A percentile compares a stretch with the other conserved stretches of the same genome.
These are phyloP conservation scores for Paracamarosporium sp. DNA, from an alignment of 2,329 filamentous ascomycete genomes.

Conservation along the genomic window DNA sequence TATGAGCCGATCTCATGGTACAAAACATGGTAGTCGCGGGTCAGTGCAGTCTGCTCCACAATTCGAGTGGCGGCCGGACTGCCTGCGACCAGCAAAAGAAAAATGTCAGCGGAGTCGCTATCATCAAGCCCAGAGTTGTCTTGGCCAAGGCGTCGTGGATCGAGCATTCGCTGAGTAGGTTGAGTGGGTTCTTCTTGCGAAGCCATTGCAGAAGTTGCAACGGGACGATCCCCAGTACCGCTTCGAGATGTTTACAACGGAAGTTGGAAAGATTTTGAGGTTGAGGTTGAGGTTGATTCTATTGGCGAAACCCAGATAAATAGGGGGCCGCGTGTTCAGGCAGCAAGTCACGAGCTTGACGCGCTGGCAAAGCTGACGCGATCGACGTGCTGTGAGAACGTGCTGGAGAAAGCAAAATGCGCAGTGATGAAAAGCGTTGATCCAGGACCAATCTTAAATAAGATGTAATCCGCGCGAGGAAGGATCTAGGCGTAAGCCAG, in stretches of 20 bases:
- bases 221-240: too few species aligned
- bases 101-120: constrained; percentile 84
- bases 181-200: constrained; percentile 56
- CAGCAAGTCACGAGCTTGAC: not conserved
- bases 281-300: not conserved
- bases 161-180: constrained; percentile 78
- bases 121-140: constrained; percentile 84
- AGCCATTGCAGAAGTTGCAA: constrained; percentile 17
- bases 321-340: too few species aligned
- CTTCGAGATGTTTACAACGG: too few species aligned
- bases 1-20: constrained; percentile 45
- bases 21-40: constrained; percentile 67
- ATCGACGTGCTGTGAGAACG: not conserved
- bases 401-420: not conserved
- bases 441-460: not conserved
- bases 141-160: constrained; percentile 79
- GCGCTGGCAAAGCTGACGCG: not conserved
- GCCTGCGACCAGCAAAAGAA: constrained; percentile 85
- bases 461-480: not conserved
- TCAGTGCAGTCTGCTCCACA: constrained; percentile 63
- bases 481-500: not conserved
- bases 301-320: not conserved
- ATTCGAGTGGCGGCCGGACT: constrained; percentile 75
- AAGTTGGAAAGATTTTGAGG: too few species aligned
- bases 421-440: not conserved